phyloP scores from a whole-genome alignment of 2,329 filamentous ascomycete species.

The Colletotrichum tropicale region DNA sequence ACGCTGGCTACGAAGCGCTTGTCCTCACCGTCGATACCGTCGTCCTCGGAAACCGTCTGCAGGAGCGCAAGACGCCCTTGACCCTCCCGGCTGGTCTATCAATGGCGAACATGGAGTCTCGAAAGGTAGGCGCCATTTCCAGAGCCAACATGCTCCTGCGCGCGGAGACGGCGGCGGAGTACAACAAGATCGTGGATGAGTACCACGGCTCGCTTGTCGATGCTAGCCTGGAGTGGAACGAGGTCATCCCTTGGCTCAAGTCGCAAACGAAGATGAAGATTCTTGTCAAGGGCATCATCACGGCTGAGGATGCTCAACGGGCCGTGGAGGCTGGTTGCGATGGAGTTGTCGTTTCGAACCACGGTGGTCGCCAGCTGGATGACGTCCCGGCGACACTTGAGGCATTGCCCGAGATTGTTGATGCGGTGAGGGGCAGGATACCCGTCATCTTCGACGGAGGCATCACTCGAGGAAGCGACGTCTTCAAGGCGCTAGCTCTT shows the following conservation, averaged over 20 bases:
- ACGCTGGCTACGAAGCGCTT: constrained; percentile 31
- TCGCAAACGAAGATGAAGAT: constrained; percentile 28
- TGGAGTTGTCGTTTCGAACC: constrained; percentile 26
- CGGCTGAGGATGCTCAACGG: constrained; percentile 22
- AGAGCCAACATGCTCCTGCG: constrained; percentile 23
- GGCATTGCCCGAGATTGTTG: constrained; percentile 15
- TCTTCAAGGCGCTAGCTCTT: constrained; percentile 16
- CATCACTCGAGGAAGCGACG: constrained; percentile 12
- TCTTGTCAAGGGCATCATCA: constrained; percentile 25
- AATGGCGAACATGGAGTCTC: constrained; percentile 23
- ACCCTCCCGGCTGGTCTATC: constrained; percentile 24
- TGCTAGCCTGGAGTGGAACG: constrained; percentile 25
- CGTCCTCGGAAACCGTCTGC: constrained; percentile 31
- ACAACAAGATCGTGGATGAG: constrained; percentile 3
- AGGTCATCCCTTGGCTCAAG: constrained; percentile 25
- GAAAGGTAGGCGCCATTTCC: neutral
- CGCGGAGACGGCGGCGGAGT: constrained; percentile 14
- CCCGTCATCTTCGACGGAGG: constrained; percentile 24
- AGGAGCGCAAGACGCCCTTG: constrained; percentile 29
- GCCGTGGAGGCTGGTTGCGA: constrained; percentile 23
- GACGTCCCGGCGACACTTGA: constrained; percentile 21
- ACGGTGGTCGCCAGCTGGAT: constrained; percentile 23
- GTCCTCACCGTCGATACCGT: constrained; percentile 33
- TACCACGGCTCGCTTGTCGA: constrained; percentile 15
- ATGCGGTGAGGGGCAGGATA: constrained; percentile 18